phyloP scores from a whole-genome alignment of 257 asterid species.

The Solanum paucissectum region DNA sequence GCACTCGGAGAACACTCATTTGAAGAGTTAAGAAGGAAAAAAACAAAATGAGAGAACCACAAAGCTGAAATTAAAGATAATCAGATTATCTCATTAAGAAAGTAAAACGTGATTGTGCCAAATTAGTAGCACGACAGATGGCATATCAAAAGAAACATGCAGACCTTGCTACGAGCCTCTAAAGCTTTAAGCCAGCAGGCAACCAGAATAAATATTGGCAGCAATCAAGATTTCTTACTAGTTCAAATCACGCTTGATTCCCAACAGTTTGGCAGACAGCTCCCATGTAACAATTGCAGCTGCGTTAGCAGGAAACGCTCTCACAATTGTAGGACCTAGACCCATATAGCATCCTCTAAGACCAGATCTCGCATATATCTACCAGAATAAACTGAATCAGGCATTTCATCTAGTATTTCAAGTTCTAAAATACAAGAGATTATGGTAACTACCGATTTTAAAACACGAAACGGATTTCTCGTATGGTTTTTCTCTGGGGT shows the following conservation, averaged over 20 bases:
- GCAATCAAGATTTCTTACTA: background rate
- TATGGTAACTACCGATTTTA: slow-evolving; percentile 37
- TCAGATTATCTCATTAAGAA: background rate
- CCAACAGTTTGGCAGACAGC: slow-evolving; percentile 62
- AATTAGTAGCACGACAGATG: background rate
- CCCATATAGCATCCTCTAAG: slow-evolving; percentile 84
- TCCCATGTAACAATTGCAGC: slow-evolving; percentile 43
- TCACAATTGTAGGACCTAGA: slow-evolving; percentile 74
- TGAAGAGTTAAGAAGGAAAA: background rate
- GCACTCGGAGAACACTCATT: background rate
- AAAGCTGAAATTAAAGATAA: background rate
- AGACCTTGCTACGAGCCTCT: background rate
- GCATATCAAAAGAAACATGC: background rate
- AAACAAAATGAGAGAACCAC: background rate
- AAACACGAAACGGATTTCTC: slow-evolving; percentile 62
- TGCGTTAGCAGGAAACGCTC: slow-evolving; percentile 61
- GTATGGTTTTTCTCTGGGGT: slow-evolving; percentile 40
- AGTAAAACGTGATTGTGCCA: background rate
- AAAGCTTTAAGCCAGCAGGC: background rate
- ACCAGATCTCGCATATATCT: slow-evolving; percentile 80
- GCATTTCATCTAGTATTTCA: slow-evolving; percentile 4
- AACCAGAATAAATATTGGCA: background rate
- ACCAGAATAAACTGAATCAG: slow-evolving; percentile 16
- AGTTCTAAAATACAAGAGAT: background rate
- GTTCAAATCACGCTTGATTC: slow-evolving; percentile 46